Evolutionary conservation across 2,329 filamentous ascomycete species (phyloP), one percentile per base, ranked within the genome.

Genomic region (Colletotrichum truncatum): DNA sequence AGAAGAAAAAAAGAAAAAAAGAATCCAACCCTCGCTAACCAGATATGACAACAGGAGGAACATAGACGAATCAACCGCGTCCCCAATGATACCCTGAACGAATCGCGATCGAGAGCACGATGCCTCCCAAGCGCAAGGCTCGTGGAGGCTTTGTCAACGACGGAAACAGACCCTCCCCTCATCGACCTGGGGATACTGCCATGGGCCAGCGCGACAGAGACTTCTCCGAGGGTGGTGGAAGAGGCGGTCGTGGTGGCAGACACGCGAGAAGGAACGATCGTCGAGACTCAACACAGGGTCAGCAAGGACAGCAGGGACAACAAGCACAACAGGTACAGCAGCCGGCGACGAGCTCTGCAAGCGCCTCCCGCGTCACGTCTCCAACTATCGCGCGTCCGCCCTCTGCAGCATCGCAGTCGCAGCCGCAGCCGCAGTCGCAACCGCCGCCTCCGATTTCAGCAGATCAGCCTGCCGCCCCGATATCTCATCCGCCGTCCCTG

Each of bases 81-180:
- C 36, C 32, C 66, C 45, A 54, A 67, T 67, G 66, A 55, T 28
- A 55, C 30, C 56, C 32, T 67, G 56, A 66, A 59, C 65, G 79
- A 69, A 16, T 9, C 30, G n/a, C 32, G 46, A 49, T 28, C 49
- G 63, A 66, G 63, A 66, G 63, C 73, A 73, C 70, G 67, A 88
- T 89, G 86, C 82, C 85, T 79, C 82, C 84, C 26, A 89, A 89
- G 78, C 83, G 87, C 72, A 89, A 89, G 82, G 84, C 85, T 75
- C 79, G 80, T 73, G 84, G 87, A 49, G 80, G 85, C 69, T 76
- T 76, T 54, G 78, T 79, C 66, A 76, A 77, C 67, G 85, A 88
- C 63, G 81, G 78, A 60, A 78, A 77, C 68, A 82, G 89, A 66
- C 87, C 88, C 18, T 85, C 88, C 53, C 89, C 89, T 54, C 87